A percentile compares a stretch with the other conserved stretches of the same genome.
Conservation (phyloP, 306 rosid genomes). For the Cucumis hystrix region DNA sequence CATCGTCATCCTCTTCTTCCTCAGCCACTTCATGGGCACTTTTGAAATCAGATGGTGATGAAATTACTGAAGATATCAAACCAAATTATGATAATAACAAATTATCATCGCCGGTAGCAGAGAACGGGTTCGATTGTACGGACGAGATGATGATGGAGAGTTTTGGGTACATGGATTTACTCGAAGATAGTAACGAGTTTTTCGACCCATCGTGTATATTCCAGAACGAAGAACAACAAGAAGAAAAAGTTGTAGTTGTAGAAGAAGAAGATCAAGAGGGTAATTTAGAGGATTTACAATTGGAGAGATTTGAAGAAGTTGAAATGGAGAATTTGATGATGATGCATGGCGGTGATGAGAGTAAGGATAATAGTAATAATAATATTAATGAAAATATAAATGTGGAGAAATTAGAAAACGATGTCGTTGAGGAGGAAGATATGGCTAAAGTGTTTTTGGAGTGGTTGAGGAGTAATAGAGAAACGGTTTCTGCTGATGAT, state of each 20-base stretch:
- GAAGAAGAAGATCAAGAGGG: constrained; percentile 1
- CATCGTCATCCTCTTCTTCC: constrained; percentile 40
- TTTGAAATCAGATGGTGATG: constrained; percentile 40
- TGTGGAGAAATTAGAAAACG: not conserved
- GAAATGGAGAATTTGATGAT: constrained; percentile 14
- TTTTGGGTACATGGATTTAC: constrained; percentile 72
- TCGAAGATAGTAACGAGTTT: constrained; percentile 49
- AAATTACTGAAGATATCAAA: constrained; percentile 13
- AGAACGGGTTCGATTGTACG: constrained; percentile 27
- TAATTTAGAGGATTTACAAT: constrained; percentile 14
- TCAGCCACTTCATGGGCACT: constrained; percentile 66
- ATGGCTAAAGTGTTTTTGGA: constrained; percentile 84
- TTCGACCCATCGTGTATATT: constrained; percentile 50
- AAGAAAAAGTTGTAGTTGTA: not conserved
- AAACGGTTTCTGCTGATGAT: constrained; percentile 74
- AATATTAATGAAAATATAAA: no score
- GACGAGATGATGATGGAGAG: constrained; percentile 41
- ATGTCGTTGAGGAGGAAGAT: constrained; percentile 18
- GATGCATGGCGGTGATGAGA: not conserved
- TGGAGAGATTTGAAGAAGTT: constrained; percentile 13
- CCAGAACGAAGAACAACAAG: constrained; percentile 25
- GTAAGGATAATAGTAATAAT: not conserved
- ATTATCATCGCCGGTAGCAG: constrained; percentile 25
- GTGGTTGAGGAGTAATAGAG: constrained; percentile 70
- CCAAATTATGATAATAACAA: not conserved